These are phyloP conservation scores for Suillus luteus DNA, from an alignment of 768 basidiomycete species.

Conservation along the genomic window DNA sequence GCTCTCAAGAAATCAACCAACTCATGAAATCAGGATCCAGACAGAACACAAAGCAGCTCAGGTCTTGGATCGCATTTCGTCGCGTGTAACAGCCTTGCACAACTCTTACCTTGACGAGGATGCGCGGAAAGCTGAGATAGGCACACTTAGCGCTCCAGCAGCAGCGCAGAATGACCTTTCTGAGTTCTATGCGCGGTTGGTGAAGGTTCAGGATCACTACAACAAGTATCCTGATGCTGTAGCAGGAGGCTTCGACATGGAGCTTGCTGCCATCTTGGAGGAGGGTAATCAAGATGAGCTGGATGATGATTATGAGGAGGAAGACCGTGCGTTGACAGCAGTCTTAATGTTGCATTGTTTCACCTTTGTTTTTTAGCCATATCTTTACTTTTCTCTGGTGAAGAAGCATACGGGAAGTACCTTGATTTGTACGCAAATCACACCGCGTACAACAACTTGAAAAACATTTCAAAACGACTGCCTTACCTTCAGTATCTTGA, in stretches of 20 bases:
- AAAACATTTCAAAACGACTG: conserved; percentile 78
- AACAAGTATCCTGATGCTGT: conserved; percentile 91
- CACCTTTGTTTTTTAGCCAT: conserved; percentile 51
- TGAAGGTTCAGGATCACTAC: conserved; percentile 96
- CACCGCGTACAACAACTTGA: conserved; percentile 86
- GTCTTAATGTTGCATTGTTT: conserved; percentile 7
- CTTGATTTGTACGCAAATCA: conserved; percentile 92
- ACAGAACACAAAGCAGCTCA: conserved; percentile 90
- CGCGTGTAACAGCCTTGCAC: conserved; percentile 65
- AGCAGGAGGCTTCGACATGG: conserved; percentile 78
- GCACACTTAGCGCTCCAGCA: conserved; percentile 56
- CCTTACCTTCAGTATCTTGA: conserved; percentile 95
- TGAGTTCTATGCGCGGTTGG: conserved; percentile 95
- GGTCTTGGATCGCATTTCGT: conserved; percentile 81
- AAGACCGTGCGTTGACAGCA: conserved; percentile 70
- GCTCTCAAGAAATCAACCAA: conserved; percentile 64
- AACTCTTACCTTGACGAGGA: conserved; percentile 79
- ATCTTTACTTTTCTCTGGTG: conserved; percentile 89
- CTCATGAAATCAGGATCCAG: conserved; percentile 66
- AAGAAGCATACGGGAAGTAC: conserved; percentile 94
- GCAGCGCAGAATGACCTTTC: conserved; percentile 71
- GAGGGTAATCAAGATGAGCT: conserved; percentile 68
- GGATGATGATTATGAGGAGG: conserved; percentile 77
- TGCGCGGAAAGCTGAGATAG: conserved; percentile 66
- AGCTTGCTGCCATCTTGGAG: conserved; percentile 80